These are phyloP conservation scores for Metschnikowia orientalis DNA, from an alignment of 805 yeast species.

Conservation along the genomic window DNA sequence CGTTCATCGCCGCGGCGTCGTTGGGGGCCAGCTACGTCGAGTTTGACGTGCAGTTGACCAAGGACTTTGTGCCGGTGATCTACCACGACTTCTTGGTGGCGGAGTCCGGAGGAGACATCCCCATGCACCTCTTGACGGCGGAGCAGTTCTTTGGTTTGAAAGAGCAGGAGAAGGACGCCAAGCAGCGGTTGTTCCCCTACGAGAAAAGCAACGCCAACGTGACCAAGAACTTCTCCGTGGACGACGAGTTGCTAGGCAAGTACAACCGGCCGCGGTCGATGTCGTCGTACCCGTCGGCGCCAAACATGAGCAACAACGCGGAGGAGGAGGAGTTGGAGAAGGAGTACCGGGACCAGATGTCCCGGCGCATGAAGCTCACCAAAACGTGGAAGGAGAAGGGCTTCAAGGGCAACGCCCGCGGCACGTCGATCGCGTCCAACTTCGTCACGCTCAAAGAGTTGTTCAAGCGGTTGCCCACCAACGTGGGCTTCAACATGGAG, in stretches of 20 bases:
- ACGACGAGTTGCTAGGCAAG: conserved; percentile 34
- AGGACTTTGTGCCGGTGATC: conserved; percentile 85
- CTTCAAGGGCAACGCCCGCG: conserved; percentile 90
- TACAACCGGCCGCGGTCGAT: conserved; percentile 36
- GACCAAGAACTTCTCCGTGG: conserved; percentile 25
- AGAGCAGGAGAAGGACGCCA: conserved; percentile 19
- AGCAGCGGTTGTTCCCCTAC: conserved; percentile 8
- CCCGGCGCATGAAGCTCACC: conserved; percentile 77
- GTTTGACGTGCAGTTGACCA: conserved; percentile 92
- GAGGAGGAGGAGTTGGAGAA: conserved; percentile 34
- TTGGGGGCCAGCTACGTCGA: conserved; percentile 95
- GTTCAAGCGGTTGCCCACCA: conserved; percentile 72
- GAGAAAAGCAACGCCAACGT: conserved; percentile 14
- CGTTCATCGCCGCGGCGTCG: conserved; percentile 93
- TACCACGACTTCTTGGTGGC: conserved; percentile 94
- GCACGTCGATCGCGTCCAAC: conserved; percentile 83
- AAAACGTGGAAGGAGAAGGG: conserved; percentile 82
- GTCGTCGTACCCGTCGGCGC: conserved; percentile 35
- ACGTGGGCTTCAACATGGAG: conserved; percentile 91
- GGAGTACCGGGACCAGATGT: conserved; percentile 36
- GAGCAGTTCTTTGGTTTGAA: conserved; percentile 77
- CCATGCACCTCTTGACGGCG: conserved; percentile 86
- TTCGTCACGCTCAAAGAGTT: conserved; percentile 86
- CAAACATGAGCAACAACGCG: conserved; percentile 21
- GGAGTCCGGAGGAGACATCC: conserved; percentile 92